Conservation (phyloP, 202 grass and related monocot genomes). For the Dendrocalamus latiflorus region DNA sequence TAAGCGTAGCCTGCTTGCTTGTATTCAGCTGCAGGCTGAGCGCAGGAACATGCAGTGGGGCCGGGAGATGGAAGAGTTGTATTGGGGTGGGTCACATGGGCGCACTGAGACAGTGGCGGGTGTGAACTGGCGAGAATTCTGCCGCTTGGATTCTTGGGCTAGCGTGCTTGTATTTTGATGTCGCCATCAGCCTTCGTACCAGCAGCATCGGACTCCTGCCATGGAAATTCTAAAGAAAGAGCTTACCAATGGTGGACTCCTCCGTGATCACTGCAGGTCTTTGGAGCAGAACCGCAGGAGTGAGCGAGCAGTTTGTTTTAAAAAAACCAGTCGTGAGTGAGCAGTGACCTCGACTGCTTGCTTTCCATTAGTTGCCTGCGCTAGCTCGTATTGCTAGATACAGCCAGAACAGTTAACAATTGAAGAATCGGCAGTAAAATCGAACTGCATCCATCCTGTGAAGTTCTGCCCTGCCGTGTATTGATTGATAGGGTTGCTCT, state of each 20-base stretch:
- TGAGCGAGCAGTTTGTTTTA: background rate
- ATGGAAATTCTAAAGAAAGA: background rate
- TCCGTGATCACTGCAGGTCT: background rate
- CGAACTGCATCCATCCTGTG: background rate
- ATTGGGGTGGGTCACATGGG: conserved; percentile 28
- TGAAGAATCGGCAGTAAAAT: conserved; percentile 8
- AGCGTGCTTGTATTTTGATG: conserved; percentile 19
- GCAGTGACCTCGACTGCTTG: background rate
- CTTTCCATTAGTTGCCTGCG: background rate
- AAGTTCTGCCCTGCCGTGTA: background rate
- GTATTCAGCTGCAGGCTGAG: background rate
- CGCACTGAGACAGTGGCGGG: background rate
- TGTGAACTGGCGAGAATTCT: conserved; percentile 29
- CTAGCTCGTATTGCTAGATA: background rate
- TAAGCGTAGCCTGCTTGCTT: background rate
- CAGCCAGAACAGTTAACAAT: background rate
- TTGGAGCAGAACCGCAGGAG: background rate
- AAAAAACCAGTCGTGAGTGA: too few species aligned
- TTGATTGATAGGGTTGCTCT: background rate
- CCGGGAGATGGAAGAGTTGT: background rate
- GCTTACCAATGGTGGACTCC: background rate
- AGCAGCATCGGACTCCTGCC: background rate
- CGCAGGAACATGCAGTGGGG: background rate
- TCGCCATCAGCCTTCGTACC: background rate
- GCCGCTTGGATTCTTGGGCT: conserved; percentile 20